Percentiles rank a stretch among this genome's conserved stretches.
Conservation (phyloP, 805 yeast species). For the Kodamaea hsintzibuensis region DNA sequence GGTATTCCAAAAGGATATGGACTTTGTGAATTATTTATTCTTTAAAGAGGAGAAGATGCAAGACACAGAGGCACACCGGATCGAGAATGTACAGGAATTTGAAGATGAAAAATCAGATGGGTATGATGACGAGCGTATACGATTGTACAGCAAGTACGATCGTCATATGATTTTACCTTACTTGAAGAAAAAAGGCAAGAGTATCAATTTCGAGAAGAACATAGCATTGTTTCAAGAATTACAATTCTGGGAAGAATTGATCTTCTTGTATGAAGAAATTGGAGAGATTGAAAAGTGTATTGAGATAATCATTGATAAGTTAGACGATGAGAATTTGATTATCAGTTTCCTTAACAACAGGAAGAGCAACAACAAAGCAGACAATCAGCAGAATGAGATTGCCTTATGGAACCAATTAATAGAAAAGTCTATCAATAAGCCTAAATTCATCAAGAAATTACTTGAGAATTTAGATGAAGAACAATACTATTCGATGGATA, state of each 20-base stretch:
- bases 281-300: conserved; percentile 81
- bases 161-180: conserved; percentile 57
- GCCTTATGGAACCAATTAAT: conserved; percentile 83
- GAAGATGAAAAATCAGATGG: conserved; percentile 48
- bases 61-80: conserved; percentile 22
- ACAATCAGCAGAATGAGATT: conserved; percentile 49
- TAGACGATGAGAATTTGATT: conserved; percentile 79
- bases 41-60: conserved; percentile 42
- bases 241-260: conserved; percentile 58
- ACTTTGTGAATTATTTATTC: conserved; percentile 61
- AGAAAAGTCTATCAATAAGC: conserved; percentile 67
- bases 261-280: conserved; percentile 75
- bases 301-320: conserved; percentile 69
- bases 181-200: conserved; percentile 49
- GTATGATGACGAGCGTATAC: conserved; percentile 68
- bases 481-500: conserved; percentile 27
- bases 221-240: conserved; percentile 59
- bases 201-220: conserved; percentile 27
- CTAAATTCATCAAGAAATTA: conserved; percentile 74
- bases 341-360: conserved; percentile 52
- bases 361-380: conserved; percentile 37
- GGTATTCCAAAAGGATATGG: conserved; percentile 44
- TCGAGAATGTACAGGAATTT: conserved; percentile 11
- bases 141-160: conserved; percentile 64
- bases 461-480: conserved; percentile 60